Evolutionary conservation across 192 early-diverging fungal genomes (phyloP).

Genomic region (Borealophlyctis nickersoniae): DNA sequence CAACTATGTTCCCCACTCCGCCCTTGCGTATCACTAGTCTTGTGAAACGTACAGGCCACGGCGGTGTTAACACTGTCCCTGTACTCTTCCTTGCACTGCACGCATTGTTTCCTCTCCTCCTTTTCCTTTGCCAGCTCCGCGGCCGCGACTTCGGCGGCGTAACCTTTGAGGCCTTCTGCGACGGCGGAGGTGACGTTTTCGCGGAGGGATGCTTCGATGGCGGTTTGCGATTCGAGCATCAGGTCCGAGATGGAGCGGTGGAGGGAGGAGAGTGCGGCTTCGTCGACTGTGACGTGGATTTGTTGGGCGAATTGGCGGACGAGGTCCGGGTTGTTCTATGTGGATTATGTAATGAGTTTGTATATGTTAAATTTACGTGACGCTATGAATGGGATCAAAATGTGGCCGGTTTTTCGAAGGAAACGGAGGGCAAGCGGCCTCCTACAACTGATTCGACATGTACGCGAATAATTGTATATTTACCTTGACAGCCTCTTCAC

Average conservation of each 20-base stretch:
- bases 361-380: not conserved
- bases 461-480: slow-evolving; percentile 1
- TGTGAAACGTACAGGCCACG: slow-evolving; percentile 16
- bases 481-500: slow-evolving; percentile 35
- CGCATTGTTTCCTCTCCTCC: slow-evolving; percentile 1
- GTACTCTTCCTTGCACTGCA: slow-evolving; percentile 20
- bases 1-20: not conserved
- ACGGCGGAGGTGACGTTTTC: slow-evolving; percentile 19
- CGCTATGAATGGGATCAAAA: too few species aligned
- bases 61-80: slow-evolving; percentile 6
- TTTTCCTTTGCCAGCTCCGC: slow-evolving; percentile 1
- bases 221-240: slow-evolving; percentile 5
- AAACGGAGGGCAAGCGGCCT: too few species aligned
- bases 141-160: not conserved
- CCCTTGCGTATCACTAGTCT: not conserved
- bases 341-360: not conserved
- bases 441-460: not conserved
- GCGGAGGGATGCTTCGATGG: slow-evolving; percentile 11
- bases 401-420: too few species aligned
- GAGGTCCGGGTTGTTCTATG: slow-evolving; percentile 14
- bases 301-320: slow-evolving; percentile 10
- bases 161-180: slow-evolving; percentile 15
- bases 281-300: slow-evolving; percentile 12
- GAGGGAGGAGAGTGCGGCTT: slow-evolving; percentile 11
- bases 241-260: slow-evolving; percentile 9